A percentile compares a stretch with the other conserved stretches of the same genome.
Evolutionary conservation across 2,329 filamentous ascomycete species (phyloP).

Genomic region (Penicillium sp.): DNA sequence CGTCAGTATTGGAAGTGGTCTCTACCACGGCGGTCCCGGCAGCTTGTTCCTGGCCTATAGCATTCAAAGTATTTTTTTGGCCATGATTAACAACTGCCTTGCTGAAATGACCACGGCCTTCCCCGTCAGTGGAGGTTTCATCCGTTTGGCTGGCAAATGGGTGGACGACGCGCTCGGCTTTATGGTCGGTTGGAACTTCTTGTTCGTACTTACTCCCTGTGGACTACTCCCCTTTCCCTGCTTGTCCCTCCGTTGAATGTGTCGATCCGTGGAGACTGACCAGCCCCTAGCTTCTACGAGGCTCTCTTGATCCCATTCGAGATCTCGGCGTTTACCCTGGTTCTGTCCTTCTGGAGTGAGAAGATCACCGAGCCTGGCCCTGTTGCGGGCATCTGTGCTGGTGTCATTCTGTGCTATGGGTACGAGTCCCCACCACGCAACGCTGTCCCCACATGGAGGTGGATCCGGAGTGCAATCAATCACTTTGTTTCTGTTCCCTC

Average conservation of each 20-base stretch:
- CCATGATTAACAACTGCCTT: slow-evolving; percentile 42
- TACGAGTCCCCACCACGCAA: slow-evolving; percentile 12
- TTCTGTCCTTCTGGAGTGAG: slow-evolving; percentile 45
- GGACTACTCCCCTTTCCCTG: not conserved
- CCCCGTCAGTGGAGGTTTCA: slow-evolving; percentile 46
- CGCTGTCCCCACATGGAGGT: not conserved
- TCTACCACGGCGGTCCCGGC: slow-evolving; percentile 42
- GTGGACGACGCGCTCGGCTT: slow-evolving; percentile 51
- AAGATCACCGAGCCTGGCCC: slow-evolving; percentile 35
- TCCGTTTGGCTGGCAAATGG: slow-evolving; percentile 47
- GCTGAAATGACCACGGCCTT: slow-evolving; percentile 51
- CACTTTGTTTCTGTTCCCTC: not conserved
- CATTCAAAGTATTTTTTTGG: slow-evolving; percentile 35
- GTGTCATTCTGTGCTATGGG: slow-evolving; percentile 31
- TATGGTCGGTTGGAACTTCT: slow-evolving; percentile 52
- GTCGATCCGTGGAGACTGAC: not conserved
- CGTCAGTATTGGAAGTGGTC: slow-evolving; percentile 42
- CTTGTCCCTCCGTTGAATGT: not conserved
- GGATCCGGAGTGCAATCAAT: not conserved
- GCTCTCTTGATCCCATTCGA: slow-evolving; percentile 45
- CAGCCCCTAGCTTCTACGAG: slow-evolving; percentile 39
- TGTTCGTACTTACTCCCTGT: slow-evolving; percentile 25
- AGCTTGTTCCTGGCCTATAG: slow-evolving; percentile 42
- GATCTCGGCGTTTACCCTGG: slow-evolving; percentile 45
- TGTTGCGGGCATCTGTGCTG: slow-evolving; percentile 38